Evolutionary conservation across 257 asterid genomes (phyloP).

Genomic region (Ligustrum vulgare): DNA sequence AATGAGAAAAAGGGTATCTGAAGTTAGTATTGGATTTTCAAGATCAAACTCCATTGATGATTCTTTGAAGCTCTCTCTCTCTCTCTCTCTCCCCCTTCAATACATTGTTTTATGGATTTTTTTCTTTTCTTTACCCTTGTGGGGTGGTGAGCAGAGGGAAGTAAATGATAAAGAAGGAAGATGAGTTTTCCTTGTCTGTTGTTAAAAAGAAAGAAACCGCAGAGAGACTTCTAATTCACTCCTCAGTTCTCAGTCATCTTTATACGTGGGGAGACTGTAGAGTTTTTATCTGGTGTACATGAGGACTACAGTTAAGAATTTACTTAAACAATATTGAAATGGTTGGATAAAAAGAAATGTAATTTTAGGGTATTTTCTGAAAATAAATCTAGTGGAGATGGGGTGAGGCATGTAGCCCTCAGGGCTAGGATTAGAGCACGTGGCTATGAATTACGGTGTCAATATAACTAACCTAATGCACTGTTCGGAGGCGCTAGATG

Average conservation of each 20-base stretch:
- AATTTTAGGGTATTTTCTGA: too few species aligned
- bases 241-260: neutral
- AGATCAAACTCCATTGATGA: constrained; percentile 68
- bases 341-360: too few species aligned
- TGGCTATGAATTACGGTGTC: too few species aligned
- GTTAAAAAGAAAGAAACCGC: constrained; percentile 25
- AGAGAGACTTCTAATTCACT: constrained; percentile 29
- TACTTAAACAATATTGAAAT: neutral
- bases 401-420: too few species aligned
- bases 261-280: neutral
- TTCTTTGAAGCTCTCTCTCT: neutral
- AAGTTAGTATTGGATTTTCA: constrained; percentile 57
- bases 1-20: constrained; percentile 21
- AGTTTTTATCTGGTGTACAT: neutral
- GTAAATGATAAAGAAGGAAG: constrained; percentile 22
- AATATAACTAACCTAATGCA: too few species aligned
- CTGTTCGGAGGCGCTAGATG: too few species aligned
- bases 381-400: too few species aligned
- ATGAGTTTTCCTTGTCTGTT: constrained; percentile 26
- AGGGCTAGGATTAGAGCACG: too few species aligned
- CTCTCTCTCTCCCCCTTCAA: neutral
- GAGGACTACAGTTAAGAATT: neutral
- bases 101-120: neutral
- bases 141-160: neutral
- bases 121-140: neutral